A percentile compares a stretch with the other conserved stretches of the same genome.
Conservation (phyloP, 495 filamentous ascomycete species). For the Neurospora sp. region DNA sequence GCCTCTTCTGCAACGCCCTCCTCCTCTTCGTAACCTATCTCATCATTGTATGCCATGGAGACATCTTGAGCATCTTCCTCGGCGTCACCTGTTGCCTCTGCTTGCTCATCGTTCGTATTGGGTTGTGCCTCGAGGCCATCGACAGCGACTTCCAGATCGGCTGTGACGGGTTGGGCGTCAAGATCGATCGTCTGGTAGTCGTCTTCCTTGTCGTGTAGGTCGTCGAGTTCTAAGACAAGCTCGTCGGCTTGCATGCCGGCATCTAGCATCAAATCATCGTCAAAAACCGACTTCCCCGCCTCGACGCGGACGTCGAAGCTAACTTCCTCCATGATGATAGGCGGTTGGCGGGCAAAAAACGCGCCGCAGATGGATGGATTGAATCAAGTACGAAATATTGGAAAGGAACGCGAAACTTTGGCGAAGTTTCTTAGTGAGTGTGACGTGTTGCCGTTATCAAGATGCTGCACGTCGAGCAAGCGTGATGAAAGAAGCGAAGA, state of each 20-base stretch:
- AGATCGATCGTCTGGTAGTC: not conserved
- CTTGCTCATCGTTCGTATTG: not conserved
- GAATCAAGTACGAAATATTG: not conserved
- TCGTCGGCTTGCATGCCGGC: conserved; percentile 17
- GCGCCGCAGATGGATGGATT: not conserved
- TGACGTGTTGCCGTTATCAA: not conserved
- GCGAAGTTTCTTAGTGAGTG: not conserved
- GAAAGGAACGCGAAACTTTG: not conserved
- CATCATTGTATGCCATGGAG: conserved; percentile 17
- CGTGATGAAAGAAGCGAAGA: not conserved
- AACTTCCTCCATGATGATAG: conserved; percentile 17
- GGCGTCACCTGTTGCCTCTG: conserved; percentile 17
- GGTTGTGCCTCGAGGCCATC: conserved; percentile 8
- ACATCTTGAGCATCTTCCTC: conserved; percentile 8
- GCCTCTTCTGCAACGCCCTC: not conserved
- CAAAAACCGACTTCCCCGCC: conserved; percentile 15
- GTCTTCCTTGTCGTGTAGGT: conserved; percentile 4
- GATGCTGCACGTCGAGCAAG: not conserved
- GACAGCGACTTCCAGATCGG: conserved; percentile 14
- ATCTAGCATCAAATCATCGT: conserved; percentile 17
- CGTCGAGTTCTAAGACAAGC: conserved; percentile 21
- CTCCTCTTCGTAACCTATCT: conserved; percentile 22
- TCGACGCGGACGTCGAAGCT: conserved; percentile 6
- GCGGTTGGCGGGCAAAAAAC: not conserved
- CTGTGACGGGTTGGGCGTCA: not conserved